Conservation (phyloP, 1,139 yeast genomes). For the Blastobotrys serpentis region DNA sequence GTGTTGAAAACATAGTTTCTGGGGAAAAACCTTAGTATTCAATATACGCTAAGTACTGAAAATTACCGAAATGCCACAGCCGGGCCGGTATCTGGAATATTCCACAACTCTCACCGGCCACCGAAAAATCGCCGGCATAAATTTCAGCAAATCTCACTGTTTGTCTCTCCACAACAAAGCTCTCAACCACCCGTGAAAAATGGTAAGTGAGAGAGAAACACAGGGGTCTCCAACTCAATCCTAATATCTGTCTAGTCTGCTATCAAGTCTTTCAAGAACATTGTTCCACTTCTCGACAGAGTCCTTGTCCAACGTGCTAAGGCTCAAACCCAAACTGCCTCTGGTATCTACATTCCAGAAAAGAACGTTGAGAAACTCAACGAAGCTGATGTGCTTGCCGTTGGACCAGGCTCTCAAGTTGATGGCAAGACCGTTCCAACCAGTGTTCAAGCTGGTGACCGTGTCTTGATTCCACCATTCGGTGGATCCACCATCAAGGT, state of each 20-base stretch:
- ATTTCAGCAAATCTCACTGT: slow-evolving; percentile 4
- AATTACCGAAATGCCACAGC: background rate
- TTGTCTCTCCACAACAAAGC: background rate
- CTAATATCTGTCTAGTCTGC: slow-evolving; percentile 35
- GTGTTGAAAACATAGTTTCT: too few relatives aligned
- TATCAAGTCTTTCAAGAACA: slow-evolving; percentile 80
- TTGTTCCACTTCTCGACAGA: slow-evolving; percentile 92
- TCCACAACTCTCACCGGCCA: slow-evolving; percentile 6
- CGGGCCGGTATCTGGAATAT: slow-evolving; percentile 10
- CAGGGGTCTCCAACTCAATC: background rate
- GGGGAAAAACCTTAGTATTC: background rate
- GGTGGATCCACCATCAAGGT: slow-evolving; percentile 88
- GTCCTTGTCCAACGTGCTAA: slow-evolving; percentile 91
- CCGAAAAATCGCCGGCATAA: slow-evolving; percentile 4
- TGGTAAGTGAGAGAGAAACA: background rate
- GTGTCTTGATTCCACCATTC: slow-evolving; percentile 86
- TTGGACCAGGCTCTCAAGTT: slow-evolving; percentile 55
- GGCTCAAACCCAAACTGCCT: slow-evolving; percentile 88
- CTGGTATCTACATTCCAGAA: slow-evolving; percentile 95
- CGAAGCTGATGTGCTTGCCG: slow-evolving; percentile 47
- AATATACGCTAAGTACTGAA: background rate
- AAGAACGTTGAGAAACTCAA: slow-evolving; percentile 92
- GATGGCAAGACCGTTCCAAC: slow-evolving; percentile 68
- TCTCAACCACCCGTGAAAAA: background rate
- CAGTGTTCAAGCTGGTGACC: slow-evolving; percentile 82